These are phyloP conservation scores for Debaryomyces subglobosus DNA, from an alignment of 1,139 yeast genomes.

Conservation along the genomic window DNA sequence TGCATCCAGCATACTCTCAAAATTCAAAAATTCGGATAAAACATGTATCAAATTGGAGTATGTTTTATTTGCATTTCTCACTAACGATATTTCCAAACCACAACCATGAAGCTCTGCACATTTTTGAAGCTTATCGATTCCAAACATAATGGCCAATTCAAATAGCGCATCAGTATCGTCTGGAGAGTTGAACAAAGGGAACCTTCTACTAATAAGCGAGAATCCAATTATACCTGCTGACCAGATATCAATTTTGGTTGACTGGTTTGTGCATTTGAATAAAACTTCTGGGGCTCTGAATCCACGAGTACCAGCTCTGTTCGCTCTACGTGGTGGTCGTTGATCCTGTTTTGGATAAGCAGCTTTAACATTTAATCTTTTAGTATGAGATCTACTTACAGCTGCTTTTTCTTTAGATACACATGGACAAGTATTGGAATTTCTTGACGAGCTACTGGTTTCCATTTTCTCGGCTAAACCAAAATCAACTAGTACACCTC, in stretches of 20 bases:
- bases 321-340: conserved; percentile 89
- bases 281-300: conserved; percentile 94
- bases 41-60: conserved; percentile 39
- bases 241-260: conserved; percentile 86
- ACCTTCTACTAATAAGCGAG: conserved; percentile 70
- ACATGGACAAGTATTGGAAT: conserved; percentile 37
- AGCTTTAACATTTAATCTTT: conserved; percentile 49
- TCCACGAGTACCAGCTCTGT: conserved; percentile 97
- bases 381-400: conserved; percentile 29
- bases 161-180: conserved; percentile 92
- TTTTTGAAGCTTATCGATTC: conserved; percentile 68
- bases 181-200: conserved; percentile 85
- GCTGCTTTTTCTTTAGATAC: conserved; percentile 26
- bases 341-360: conserved; percentile 83
- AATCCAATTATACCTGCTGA: conserved; percentile 87
- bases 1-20: conserved; percentile 38
- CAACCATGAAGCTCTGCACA: conserved; percentile 89
- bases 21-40: conserved; percentile 31
- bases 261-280: conserved; percentile 83
- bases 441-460: conserved; percentile 13
- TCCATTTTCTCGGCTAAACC: conserved; percentile 75
- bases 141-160: conserved; percentile 85
- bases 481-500: conserved; percentile 89
- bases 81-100: conserved; percentile 68
- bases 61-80: conserved; percentile 19